Evolutionary conservation across 169 alveolate genomes (phyloP), one percentile per base, ranked within the genome.

Genomic region (Plasmodium ovale): DNA sequence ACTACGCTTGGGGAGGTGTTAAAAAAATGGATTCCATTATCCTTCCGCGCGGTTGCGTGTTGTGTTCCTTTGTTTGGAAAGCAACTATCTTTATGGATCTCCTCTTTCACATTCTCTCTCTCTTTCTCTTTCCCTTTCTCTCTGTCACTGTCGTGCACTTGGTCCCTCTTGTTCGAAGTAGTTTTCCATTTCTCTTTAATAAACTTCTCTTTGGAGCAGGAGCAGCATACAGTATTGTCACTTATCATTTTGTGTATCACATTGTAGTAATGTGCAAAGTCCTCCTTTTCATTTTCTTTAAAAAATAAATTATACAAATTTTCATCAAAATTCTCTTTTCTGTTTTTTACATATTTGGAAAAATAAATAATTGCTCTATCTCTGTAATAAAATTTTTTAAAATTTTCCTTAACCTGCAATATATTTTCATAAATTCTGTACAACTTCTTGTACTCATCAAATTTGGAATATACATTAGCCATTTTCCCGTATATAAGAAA

Each of bases 291-390:
- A 16, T 65, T 65, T 51, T 82, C 53, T 69, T 65, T 82, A 82
- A 65, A 82, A 64, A 82, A 65, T 67, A 82, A 47, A 6, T 65
- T 82, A 56, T 82, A 82, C 44, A 82, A 65, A 42, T 82, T 82
- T 65, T 82, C 82, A 29, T 82, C 90, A 53, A 82, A 82, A 82
- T 64, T 49, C 25, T 82, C 82, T 53, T 54, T 82, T 31, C 84
- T 56, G 21, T 82, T 82, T 82, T 82, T 82, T 14, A 65, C 33
- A 82, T 64, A 65, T 37, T 82, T 82, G 12, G 90, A 65, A 27
- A 82, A 82, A 65, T 82, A 54, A 4, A 82, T 44, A 6, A 82
- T 42, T 37, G 70, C 16, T 29, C 69, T 67, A 65, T 65, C 82
- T 51, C 29, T 64, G 53, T 79, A 79, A 65, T 79, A 79, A 25